Evolutionary conservation across 2,329 filamentous ascomycete genomes (phyloP), one percentile per base, ranked within the genome.

Genomic region (Fusarium mangiferae): DNA sequence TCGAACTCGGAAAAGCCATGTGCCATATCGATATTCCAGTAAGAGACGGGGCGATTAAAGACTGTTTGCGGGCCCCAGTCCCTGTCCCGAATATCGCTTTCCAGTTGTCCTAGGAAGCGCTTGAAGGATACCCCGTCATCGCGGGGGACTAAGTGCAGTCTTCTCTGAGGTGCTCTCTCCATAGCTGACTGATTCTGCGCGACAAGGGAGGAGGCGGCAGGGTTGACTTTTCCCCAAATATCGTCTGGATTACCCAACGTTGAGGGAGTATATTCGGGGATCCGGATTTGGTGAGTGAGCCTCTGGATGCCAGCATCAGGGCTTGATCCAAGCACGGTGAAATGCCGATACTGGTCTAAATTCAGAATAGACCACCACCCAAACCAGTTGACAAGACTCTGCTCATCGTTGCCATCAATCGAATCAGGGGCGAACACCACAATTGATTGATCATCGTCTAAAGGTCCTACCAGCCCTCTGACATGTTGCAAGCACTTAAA

Each of bases 381-480:
- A 77, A 91, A 92, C 87, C 88, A 91, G 70, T 90, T 89, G 15
- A 91, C 85, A 35, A 92, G 81, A 64, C 87, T 90, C 75, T 90
- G 87, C 76, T 92, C 90, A 68, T 92, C 89, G 62, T 89, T 88
- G 2, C 85, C 83, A 62, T 90, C 86, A 51, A 92, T 87, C 4
- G 72, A 78, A 7, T 82, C 75, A 20, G 85, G 84, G 0, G 86
- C 87, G 76, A 84, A 86, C 5, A 87, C 77, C 11, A 91, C 74
- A 7, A 84, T 68, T 44, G 33, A 66, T 36, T 39, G 35, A 13
- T 66, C 57, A 20, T 72, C 73, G 30, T 74, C 60, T 42, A 26
- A 69, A 48, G 20, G 52, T 59, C 36, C 59, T 35, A 75, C 45
- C 20, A 82, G 63, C 18, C 68, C 52, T 57, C 56, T 71, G 15